phyloP scores from a whole-genome alignment of 2,329 filamentous ascomycete species.

The Gliomastix tumulicola region DNA sequence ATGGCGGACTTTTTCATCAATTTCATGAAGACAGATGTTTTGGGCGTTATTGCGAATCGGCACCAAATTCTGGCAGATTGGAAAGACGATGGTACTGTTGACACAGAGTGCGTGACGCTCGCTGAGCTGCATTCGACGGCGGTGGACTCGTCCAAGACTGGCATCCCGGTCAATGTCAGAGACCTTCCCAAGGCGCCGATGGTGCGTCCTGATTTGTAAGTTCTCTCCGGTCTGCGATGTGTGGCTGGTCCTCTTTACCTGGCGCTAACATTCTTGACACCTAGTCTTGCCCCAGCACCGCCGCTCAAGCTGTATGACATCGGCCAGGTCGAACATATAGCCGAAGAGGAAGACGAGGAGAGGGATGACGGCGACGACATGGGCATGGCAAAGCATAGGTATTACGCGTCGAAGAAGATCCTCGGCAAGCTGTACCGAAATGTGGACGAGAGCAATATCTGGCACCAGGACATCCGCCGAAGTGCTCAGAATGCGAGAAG shows the following conservation, averaged over 20 bases:
- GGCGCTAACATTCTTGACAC: background rate
- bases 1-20: constrained; percentile 78
- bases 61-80: constrained; percentile 62
- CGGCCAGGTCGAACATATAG: constrained; percentile 29
- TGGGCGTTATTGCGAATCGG: constrained; percentile 57
- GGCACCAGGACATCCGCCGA: constrained; percentile 37
- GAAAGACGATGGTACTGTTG: constrained; percentile 37
- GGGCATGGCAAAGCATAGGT: constrained; percentile 37
- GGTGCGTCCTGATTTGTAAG: constrained; percentile 50
- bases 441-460: constrained; percentile 66
- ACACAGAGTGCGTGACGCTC: constrained; percentile 43
- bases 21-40: constrained; percentile 62
- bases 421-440: constrained; percentile 65
- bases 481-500: constrained; percentile 15
- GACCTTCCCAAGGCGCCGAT: constrained; percentile 30
- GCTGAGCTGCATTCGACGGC: constrained; percentile 62
- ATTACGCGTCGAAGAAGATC: constrained; percentile 61
- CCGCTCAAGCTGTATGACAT: constrained; percentile 35
- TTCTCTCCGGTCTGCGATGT: constrained; percentile 4
- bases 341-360: constrained; percentile 17
- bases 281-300: constrained; percentile 38
- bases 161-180: constrained; percentile 46
- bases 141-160: constrained; percentile 73
- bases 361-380: constrained; percentile 33
- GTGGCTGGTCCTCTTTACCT: no score